Percentiles rank a stretch among this genome's conserved stretches.
Conservation (phyloP, 805 yeast species). For the Teunomyces cretensis region DNA sequence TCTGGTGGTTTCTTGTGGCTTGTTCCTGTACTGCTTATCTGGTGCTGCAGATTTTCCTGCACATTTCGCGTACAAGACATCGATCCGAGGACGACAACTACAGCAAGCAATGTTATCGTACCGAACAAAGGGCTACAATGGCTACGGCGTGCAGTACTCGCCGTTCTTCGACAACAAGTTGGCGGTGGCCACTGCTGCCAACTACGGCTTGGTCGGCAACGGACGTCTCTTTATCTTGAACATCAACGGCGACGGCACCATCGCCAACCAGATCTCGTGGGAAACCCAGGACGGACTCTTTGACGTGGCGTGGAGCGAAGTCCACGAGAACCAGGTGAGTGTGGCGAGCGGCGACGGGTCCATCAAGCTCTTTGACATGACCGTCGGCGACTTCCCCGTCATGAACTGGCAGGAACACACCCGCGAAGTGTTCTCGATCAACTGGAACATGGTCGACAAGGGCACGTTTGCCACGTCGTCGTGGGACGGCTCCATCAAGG, state of each 20-base stretch:
- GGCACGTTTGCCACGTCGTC: slow-evolving; percentile 70
- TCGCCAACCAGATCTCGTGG: slow-evolving; percentile 56
- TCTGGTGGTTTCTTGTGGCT: no score
- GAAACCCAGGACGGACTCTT: slow-evolving; percentile 94
- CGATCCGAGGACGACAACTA: neutral
- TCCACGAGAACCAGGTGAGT: slow-evolving; percentile 81
- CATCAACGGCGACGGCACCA: slow-evolving; percentile 65
- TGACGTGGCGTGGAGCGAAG: slow-evolving; percentile 87
- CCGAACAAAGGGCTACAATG: slow-evolving; percentile 78
- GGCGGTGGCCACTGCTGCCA: slow-evolving; percentile 89
- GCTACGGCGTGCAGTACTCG: slow-evolving; percentile 84
- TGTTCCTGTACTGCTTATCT: no score
- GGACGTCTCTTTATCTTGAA: slow-evolving; percentile 75
- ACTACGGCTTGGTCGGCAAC: slow-evolving; percentile 92
- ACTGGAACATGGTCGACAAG: slow-evolving; percentile 74
- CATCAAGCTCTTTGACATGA: slow-evolving; percentile 75
- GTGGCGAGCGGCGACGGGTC: slow-evolving; percentile 91
- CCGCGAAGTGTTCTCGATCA: slow-evolving; percentile 69
- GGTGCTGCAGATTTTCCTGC: no score
- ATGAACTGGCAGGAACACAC: slow-evolving; percentile 75
- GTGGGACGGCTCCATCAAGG: slow-evolving; percentile 88
- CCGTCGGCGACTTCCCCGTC: slow-evolving; percentile 67
- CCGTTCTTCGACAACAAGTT: slow-evolving; percentile 88
- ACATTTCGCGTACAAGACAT: neutral
- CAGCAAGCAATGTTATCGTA: slow-evolving; percentile 57